Conservation (phyloP, 768 basidiomycete genomes). For the Leccinum boreale region DNA sequence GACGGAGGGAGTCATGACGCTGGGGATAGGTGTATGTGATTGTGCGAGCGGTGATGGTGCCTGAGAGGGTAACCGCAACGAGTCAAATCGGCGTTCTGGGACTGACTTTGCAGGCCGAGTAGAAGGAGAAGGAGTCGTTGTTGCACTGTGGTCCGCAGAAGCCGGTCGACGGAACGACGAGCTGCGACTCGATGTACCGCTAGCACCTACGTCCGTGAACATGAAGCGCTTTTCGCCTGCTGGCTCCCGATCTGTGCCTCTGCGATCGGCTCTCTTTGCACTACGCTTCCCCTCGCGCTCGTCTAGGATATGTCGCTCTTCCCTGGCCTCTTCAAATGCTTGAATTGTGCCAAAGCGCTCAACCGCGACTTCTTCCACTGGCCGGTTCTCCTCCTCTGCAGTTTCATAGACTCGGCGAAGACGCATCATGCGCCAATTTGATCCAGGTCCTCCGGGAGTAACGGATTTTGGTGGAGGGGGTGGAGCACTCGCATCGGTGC, state of each 20-base stretch:
- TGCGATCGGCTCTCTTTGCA: slow-evolving; percentile 34
- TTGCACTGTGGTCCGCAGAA: slow-evolving; percentile 49
- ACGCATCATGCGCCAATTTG: slow-evolving; percentile 98
- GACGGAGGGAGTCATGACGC: slow-evolving; percentile 77
- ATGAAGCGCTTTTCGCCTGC: slow-evolving; percentile 54
- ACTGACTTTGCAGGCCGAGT: slow-evolving; percentile 28
- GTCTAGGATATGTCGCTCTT: slow-evolving; percentile 83
- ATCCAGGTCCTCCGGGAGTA: slow-evolving; percentile 87
- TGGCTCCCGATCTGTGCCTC: slow-evolving; percentile 36
- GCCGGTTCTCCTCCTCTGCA: slow-evolving; percentile 75
- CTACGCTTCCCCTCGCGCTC: slow-evolving; percentile 64
- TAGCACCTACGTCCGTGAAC: slow-evolving; percentile 63
- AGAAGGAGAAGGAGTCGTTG: slow-evolving; percentile 55
- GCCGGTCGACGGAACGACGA: slow-evolving; percentile 86
- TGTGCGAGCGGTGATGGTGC: slow-evolving; percentile 56
- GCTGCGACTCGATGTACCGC: slow-evolving; percentile 73
- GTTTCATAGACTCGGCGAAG: slow-evolving; percentile 86
- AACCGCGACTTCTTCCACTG: slow-evolving; percentile 74
- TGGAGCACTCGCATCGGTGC: slow-evolving; percentile 37
- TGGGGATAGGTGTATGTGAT: slow-evolving; percentile 82
- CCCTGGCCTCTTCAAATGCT: slow-evolving; percentile 85
- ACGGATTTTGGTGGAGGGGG: slow-evolving; percentile 42
- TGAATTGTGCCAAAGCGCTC: slow-evolving; percentile 86
- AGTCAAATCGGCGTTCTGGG: slow-evolving; percentile 53
- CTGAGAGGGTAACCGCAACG: slow-evolving; percentile 60